Evolutionary conservation across 2,329 filamentous ascomycete genomes (phyloP), one percentile per base, ranked within the genome.

Genomic region (Tolypocladium capitatum): DNA sequence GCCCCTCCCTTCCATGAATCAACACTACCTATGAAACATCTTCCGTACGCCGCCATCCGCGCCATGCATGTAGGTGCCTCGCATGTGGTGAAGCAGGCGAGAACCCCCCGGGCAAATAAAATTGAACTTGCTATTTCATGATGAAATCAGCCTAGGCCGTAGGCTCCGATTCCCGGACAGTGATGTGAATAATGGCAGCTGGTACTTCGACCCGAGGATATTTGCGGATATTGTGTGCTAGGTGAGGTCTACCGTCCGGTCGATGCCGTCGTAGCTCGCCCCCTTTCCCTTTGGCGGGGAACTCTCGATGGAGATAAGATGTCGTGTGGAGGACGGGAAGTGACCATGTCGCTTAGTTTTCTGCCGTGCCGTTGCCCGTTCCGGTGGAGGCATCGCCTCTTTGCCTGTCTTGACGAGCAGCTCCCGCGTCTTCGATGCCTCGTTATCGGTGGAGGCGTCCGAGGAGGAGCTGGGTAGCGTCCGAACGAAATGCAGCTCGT

Each of bases 201-300:
- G 24, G 16, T 5, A 30, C 38, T 28, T 5, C 27, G 8, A 28
- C 16, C 5, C 11, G 8, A 14, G 10, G n/a, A 5, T 27, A 5
- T 18, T 41, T 11, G 38, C 24, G 16, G 16, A 13, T 18, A 8
- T 11, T 18, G n/a, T 6, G n/a, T 6, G n/a, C 50, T 35, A 51
- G 16, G 49, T 55, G 32, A 52, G 31, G 35, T 55, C 54, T 13
- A 52, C 31, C 10, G 52, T 45, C n/a, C 56, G 53, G 21, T 64
- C 63, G 36, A 65, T 55, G n/a, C 63, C 63, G 43, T 62, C 60
- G 48, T 65, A 65, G 34, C 40, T 16, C 11, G 51, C 46, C 34
- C n/a, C 11, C 18, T 16, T 11, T 18, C 2, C 18, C 24, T 16
- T 42, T n/a, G 38, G 38, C 24, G 24, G 30, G n/a, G 9, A 4